Evolutionary conservation across 1,284 basidiomycete species (phyloP).

Genomic region (Blastosporella zonata): DNA sequence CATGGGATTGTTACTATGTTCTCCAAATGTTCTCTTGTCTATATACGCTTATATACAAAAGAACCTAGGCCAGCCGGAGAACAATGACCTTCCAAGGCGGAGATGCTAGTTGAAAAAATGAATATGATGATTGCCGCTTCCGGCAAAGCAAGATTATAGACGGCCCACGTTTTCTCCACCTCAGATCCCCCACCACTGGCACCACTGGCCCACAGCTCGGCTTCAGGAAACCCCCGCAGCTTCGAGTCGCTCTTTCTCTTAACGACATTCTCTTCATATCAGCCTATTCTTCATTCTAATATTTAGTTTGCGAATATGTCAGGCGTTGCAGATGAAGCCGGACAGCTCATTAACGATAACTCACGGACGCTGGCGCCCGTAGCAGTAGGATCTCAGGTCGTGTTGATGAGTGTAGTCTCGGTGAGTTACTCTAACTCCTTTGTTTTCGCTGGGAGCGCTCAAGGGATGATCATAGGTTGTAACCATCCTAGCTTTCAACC

Average conservation of each 20-base stretch:
- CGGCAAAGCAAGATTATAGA: slow-evolving; percentile 7
- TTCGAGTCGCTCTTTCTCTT: slow-evolving; percentile 12
- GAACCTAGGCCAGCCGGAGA: not conserved
- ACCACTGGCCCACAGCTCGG: slow-evolving; percentile 1
- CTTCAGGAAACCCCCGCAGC: slow-evolving; percentile 2
- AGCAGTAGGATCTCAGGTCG: slow-evolving; percentile 82
- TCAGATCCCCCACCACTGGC: not conserved
- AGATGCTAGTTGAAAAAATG: too few species aligned
- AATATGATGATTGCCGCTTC: not conserved
- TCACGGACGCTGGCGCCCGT: slow-evolving; percentile 68
- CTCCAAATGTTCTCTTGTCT: too few species aligned
- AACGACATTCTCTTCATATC: slow-evolving; percentile 8
- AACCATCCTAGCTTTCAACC: slow-evolving; percentile 69
- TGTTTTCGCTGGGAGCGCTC: not conserved
- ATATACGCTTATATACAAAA: too few species aligned
- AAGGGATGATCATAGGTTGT: slow-evolving; percentile 38
- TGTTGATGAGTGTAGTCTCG: slow-evolving; percentile 66
- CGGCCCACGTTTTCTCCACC: slow-evolving; percentile 12
- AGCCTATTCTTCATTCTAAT: slow-evolving; percentile 8
- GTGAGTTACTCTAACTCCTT: slow-evolving; percentile 37
- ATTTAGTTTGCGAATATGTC: slow-evolving; percentile 30
- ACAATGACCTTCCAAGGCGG: slow-evolving; percentile 8
- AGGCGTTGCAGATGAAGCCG: slow-evolving; percentile 35
- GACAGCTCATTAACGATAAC: slow-evolving; percentile 42
- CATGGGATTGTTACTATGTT: too few species aligned